Percentiles rank a stretch among this genome's conserved stretches.
Evolutionary conservation across 805 yeast species (phyloP).

Genomic region (Ogataea minuta): DNA sequence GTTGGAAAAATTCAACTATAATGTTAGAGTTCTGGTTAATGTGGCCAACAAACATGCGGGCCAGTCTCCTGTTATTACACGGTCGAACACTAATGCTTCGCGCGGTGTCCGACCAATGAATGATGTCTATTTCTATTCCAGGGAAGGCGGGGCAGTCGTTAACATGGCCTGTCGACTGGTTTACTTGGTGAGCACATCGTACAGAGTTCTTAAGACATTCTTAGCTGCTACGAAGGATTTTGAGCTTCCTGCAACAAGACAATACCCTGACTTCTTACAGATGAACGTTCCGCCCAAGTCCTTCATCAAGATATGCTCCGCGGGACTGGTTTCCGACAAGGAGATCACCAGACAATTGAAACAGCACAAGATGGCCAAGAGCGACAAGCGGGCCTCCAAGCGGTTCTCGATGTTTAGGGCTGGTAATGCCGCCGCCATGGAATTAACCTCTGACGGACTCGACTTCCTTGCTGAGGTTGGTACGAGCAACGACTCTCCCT

Average conservation of each 20-base stretch:
- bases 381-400: slow-evolving; percentile 32
- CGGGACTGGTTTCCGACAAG: slow-evolving; percentile 50
- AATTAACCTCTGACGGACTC: slow-evolving; percentile 47
- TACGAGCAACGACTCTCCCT: slow-evolving; percentile 29
- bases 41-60: slow-evolving; percentile 24
- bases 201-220: slow-evolving; percentile 57
- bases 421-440: slow-evolving; percentile 49
- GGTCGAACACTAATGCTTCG: slow-evolving; percentile 9
- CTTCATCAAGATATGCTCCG: slow-evolving; percentile 60
- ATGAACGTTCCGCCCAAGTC: slow-evolving; percentile 58
- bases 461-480: slow-evolving; percentile 37
- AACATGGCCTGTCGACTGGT: slow-evolving; percentile 44
- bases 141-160: slow-evolving; percentile 55
- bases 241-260: slow-evolving; percentile 53
- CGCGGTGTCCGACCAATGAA: slow-evolving; percentile 1
- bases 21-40: slow-evolving; percentile 58
- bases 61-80: slow-evolving; percentile 11
- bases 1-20: slow-evolving; percentile 62
- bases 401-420: slow-evolving; percentile 51
- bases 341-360: slow-evolving; percentile 32
- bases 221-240: slow-evolving; percentile 65
- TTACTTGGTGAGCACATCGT: slow-evolving; percentile 42
- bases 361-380: slow-evolving; percentile 15
- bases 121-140: slow-evolving; percentile 49
- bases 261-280: slow-evolving; percentile 62